Conservation (phyloP, 257 asterid genomes). For the Oldenlandia corymbosa region DNA sequence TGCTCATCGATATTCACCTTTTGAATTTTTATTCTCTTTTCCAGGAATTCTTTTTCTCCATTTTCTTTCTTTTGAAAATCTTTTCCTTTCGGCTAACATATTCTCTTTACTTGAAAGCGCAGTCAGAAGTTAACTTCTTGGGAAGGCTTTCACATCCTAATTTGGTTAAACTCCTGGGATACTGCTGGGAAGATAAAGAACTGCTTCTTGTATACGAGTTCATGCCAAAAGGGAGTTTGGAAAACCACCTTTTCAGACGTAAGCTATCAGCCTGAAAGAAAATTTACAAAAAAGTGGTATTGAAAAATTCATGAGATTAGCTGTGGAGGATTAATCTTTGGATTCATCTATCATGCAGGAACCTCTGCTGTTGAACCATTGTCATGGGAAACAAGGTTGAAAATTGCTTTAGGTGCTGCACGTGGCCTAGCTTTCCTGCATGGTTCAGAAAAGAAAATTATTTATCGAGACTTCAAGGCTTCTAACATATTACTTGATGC, state of each 20-base stretch:
- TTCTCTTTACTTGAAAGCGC: constrained; percentile 23
- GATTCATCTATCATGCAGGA: constrained; percentile 23
- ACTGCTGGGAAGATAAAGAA: constrained; percentile 38
- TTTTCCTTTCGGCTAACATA: not conserved
- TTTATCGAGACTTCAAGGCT: constrained; percentile 45
- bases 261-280: constrained; percentile 19
- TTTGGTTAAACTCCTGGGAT: constrained; percentile 42
- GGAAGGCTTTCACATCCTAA: constrained; percentile 50
- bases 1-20: not conserved
- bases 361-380: constrained; percentile 30
- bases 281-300: not conserved
- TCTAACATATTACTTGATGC: constrained; percentile 42
- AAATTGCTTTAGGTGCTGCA: constrained; percentile 44
- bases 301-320: not conserved
- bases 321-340: constrained; percentile 2
- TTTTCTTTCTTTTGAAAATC: not conserved
- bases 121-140: constrained; percentile 43
- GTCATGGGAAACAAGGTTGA: constrained; percentile 38
- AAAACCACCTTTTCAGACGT: constrained; percentile 47
- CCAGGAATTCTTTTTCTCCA: not conserved
- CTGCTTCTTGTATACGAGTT: constrained; percentile 41
- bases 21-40: not conserved
- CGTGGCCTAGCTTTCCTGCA: constrained; percentile 42
- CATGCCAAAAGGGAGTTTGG: constrained; percentile 46
- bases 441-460: constrained; percentile 34